phyloP scores from a whole-genome alignment of 2,329 filamentous ascomycete genomes.

The Fusarium poae region DNA sequence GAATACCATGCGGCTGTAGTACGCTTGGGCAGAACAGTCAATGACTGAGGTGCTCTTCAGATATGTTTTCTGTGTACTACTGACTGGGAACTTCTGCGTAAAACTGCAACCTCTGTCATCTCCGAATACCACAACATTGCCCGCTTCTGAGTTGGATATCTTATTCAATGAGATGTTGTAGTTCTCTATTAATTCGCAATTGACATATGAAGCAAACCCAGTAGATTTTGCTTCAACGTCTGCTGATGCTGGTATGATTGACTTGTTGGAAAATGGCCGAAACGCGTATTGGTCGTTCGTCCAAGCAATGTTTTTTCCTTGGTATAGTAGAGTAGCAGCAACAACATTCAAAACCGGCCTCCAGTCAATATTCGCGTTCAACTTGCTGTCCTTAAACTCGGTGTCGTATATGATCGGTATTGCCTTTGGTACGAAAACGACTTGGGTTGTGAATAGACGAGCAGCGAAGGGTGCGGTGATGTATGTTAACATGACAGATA shows the following conservation, averaged over 20 bases:
- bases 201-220: neutral
- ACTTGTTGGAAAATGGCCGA: neutral
- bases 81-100: neutral
- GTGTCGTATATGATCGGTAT: neutral
- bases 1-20: neutral
- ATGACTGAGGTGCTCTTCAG: neutral
- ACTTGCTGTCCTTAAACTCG: neutral
- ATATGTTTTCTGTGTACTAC: neutral
- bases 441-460: neutral
- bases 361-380: neutral
- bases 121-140: neutral
- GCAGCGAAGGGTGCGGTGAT: neutral
- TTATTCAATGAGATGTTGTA: neutral
- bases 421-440: neutral
- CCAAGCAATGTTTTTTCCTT: neutral
- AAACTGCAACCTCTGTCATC: neutral
- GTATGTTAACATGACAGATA: neutral
- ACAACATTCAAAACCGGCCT: neutral
- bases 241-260: neutral
- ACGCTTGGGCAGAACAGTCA: neutral
- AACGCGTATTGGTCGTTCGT: neutral
- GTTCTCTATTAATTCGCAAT: neutral
- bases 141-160: neutral
- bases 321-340: neutral
- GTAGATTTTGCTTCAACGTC: neutral